phyloP scores from a whole-genome alignment of 768 basidiomycete species.

The Suillus discolor region DNA sequence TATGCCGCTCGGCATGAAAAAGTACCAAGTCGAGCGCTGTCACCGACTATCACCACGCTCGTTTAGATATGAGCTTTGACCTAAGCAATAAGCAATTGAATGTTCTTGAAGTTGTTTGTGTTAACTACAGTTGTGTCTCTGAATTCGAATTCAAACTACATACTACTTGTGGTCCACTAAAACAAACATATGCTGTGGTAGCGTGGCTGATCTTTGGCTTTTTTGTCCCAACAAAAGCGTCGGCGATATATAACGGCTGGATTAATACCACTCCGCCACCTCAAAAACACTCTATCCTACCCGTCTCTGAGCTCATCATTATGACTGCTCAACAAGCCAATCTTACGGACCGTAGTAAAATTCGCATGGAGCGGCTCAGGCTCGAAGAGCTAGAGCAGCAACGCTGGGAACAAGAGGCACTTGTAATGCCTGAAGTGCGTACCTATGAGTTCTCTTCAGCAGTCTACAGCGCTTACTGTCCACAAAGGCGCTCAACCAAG shows the following conservation, averaged over 20 bases:
- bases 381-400: constrained; percentile 57
- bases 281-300: background rate
- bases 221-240: constrained; percentile 9
- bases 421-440: constrained; percentile 58
- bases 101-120: background rate
- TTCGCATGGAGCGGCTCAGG: constrained; percentile 47
- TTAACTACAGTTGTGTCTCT: background rate
- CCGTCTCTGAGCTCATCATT: background rate
- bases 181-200: constrained; percentile 8
- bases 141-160: constrained; percentile 2
- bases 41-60: background rate
- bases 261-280: constrained; percentile 8
- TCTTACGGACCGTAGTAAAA: constrained; percentile 43
- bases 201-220: constrained; percentile 5
- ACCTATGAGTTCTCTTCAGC: background rate
- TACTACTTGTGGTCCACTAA: constrained; percentile 7
- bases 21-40: background rate
- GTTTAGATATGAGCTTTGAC: background rate
- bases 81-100: background rate
- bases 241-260: constrained; percentile 8
- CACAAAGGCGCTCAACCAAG: constrained; percentile 33
- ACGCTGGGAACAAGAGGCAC: constrained; percentile 54
- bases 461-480: background rate
- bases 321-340: constrained; percentile 19
- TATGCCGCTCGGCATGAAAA: background rate